Base-by-base conservation (phyloP, 1,284 basidiomycete species). In the Ceratobasidium sp. region DNA sequence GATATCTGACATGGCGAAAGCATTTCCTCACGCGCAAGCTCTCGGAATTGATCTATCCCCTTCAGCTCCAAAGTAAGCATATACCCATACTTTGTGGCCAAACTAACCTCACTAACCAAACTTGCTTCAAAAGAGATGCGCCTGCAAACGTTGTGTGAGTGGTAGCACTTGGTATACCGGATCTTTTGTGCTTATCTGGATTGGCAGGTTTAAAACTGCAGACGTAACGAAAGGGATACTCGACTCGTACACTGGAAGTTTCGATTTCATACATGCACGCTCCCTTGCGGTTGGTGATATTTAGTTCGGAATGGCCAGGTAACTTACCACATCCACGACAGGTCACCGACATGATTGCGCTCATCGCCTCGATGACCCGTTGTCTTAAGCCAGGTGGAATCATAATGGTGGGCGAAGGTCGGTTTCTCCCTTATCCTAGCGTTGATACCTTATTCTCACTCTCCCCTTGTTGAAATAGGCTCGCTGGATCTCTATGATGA, bases 21-120 rank as follows among this genome's bases (percentile, higher is more conserved):
- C 48, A 41, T 76, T 59, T 24, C 75, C 75, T 19, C 73, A 76
- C 31, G 54, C 44, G 24, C 54, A 74, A n/a, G 75, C 69, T 19
- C 24, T 75, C n/a, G 75, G 73, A 24, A 56, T 76, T 15, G 75
- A 76, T 36, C 45, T 76, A 50, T 73, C 75, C 6, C 75, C 73
- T 33, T 63, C 54, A 14, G 44, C 59, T 73, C 75, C 59, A 53
- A 48, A 47, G 63, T 67, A 29, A 36, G 41, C 24, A n/a, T 8
- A 27, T 11, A 8, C 24, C 53, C 19, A 2, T n/a, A 15, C 47
- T 14, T 31, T 15, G 31, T n/a, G 5, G 22, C 47, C 22, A 8
- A 8, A 17, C 14, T 17, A 54, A 24, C 15, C n/a, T n/a, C n/a
- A 41, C 41, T 33, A 6, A 51, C 57, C 22, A 11, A 17, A 29